Percentiles rank a stretch among this genome's conserved stretches.
Evolutionary conservation across 2,329 filamentous ascomycete genomes (phyloP).

Genomic region (Arthroderma uncinatum): DNA sequence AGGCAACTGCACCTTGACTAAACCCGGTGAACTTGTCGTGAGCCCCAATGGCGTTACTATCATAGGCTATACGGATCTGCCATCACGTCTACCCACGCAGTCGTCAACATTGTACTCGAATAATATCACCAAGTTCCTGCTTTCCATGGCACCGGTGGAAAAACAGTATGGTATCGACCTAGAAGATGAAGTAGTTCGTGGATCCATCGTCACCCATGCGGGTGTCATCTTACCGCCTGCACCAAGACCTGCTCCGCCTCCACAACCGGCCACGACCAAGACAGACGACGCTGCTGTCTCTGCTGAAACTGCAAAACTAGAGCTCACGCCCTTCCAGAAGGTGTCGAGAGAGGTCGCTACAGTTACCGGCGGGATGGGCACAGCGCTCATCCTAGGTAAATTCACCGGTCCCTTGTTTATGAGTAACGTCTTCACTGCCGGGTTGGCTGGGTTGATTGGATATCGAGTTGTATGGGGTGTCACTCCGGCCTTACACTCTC

Average conservation of each 20-base stretch:
- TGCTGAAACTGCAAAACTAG: slow-evolving; percentile 48
- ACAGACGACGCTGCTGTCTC: slow-evolving; percentile 26
- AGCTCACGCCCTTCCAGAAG: slow-evolving; percentile 72
- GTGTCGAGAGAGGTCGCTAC: slow-evolving; percentile 62
- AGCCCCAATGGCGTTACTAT: slow-evolving; percentile 69
- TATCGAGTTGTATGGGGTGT: slow-evolving; percentile 87
- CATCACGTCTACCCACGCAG: slow-evolving; percentile 75
- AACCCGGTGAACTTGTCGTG: slow-evolving; percentile 54
- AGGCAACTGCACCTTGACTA: slow-evolving; percentile 75
- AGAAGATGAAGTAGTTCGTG: slow-evolving; percentile 73
- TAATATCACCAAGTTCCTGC: slow-evolving; percentile 79
- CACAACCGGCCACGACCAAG: slow-evolving; percentile 37
- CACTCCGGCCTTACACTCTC: slow-evolving; percentile 69
- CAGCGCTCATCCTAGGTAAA: slow-evolving; percentile 65
- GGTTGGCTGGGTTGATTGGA: slow-evolving; percentile 71
- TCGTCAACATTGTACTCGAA: slow-evolving; percentile 86
- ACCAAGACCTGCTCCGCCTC: slow-evolving; percentile 54
- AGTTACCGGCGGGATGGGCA: slow-evolving; percentile 67
- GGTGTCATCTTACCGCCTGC: slow-evolving; percentile 66
- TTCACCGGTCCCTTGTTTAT: slow-evolving; percentile 75
- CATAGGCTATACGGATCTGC: slow-evolving; percentile 79
- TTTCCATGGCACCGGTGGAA: slow-evolving; percentile 68
- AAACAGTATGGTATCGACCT: slow-evolving; percentile 72
- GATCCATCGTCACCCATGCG: slow-evolving; percentile 69
- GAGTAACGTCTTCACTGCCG: slow-evolving; percentile 76